Percentiles rank a stretch among this genome's conserved stretches.
Evolutionary conservation across 495 filamentous ascomycete genomes (phyloP).

Genomic region (Podospora pseudopauciseta): DNA sequence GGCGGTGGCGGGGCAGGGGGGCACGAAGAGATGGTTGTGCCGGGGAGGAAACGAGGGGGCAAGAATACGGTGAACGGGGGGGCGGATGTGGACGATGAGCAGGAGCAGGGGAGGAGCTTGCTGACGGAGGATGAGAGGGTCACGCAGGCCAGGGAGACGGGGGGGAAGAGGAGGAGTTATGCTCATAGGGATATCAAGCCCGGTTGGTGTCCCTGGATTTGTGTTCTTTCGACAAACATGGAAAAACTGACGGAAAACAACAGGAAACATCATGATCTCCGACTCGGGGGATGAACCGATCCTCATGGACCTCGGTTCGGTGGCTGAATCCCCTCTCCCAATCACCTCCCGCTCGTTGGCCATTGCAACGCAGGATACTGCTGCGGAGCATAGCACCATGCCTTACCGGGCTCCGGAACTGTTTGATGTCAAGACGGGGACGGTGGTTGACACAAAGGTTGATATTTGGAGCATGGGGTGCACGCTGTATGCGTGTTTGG

Average conservation of each 20-base stretch:
- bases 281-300: conserved; percentile 84
- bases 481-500: conserved; percentile 91
- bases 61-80: conserved; percentile 49
- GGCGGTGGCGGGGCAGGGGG: conserved; percentile 29
- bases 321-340: conserved; percentile 83
- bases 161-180: conserved; percentile 68
- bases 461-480: conserved; percentile 98
- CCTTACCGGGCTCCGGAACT: conserved; percentile 96
- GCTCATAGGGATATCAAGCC: conserved; percentile 98
- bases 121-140: conserved; percentile 81
- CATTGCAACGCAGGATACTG: conserved; percentile 85
- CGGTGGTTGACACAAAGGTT: conserved; percentile 90
- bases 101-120: conserved; percentile 69
- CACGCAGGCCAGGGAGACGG: conserved; percentile 65
- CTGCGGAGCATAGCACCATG: conserved; percentile 96
- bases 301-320: conserved; percentile 96
- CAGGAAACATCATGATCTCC: conserved; percentile 88
- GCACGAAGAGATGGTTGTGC: conserved; percentile 47
- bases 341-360: conserved; percentile 91
- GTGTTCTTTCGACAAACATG: no score
- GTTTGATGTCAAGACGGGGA: conserved; percentile 95
- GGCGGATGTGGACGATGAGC: conserved; percentile 62
- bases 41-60: conserved; percentile 20
- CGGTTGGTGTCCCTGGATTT: conserved; percentile 48
- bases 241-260: conserved; percentile 8